Evolutionary conservation across 257 asterid species (phyloP).

Genomic region (Dorcoceras hygrometricum): DNA sequence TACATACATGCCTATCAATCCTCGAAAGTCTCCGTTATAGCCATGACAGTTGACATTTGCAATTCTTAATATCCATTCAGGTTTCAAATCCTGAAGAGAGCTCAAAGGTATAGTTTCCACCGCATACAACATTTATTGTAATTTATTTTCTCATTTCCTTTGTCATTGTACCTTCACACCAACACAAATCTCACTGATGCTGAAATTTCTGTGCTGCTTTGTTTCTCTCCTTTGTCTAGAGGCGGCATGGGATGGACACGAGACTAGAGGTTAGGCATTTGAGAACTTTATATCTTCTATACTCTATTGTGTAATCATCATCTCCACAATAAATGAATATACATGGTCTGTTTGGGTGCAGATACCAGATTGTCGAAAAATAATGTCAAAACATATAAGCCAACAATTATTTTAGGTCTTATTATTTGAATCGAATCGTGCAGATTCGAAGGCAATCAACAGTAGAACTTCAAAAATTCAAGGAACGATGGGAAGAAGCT

Average conservation of each 20-base stretch:
- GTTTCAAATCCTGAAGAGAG: constrained; percentile 35
- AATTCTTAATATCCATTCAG: constrained; percentile 36
- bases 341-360: not conserved
- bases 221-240: constrained; percentile 32
- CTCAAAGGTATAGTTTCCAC: constrained; percentile 43
- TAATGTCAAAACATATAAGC: not conserved
- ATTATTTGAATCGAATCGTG: constrained; percentile 4
- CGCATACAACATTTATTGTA: not conserved
- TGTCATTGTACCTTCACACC: not conserved
- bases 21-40: not conserved
- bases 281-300: not conserved
- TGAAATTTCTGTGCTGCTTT: not conserved
- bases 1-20: not conserved
- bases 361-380: not conserved
- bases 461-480: constrained; percentile 56
- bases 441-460: constrained; percentile 81
- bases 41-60: constrained; percentile 1
- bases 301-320: no score
- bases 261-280: constrained; percentile 69
- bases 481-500: constrained; percentile 80
- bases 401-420: not conserved
- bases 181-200: constrained; percentile 3
- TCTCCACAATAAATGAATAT: not conserved
- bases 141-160: not conserved
- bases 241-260: constrained; percentile 54